Conservation (phyloP, 768 basidiomycete species). For the Pleurotus sapidus region DNA sequence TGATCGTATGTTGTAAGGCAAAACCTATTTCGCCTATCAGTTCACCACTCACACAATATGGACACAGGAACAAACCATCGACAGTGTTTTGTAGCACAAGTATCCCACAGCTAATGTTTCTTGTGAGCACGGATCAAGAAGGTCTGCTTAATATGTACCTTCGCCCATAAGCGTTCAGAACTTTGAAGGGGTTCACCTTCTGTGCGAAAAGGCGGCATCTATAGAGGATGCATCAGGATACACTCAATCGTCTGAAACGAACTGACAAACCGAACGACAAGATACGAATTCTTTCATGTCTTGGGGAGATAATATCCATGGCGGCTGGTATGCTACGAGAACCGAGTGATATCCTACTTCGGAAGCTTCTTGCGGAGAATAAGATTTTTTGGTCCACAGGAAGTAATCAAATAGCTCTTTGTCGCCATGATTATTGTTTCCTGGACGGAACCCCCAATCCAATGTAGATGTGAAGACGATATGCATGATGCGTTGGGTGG, state of each 20-base stretch:
- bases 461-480: slow-evolving; percentile 38
- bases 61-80: slow-evolving; percentile 43
- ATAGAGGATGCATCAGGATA: background rate
- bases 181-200: slow-evolving; percentile 33
- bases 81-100: slow-evolving; percentile 43
- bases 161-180: slow-evolving; percentile 59
- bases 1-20: slow-evolving; percentile 52
- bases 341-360: slow-evolving; percentile 31
- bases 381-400: slow-evolving; percentile 31
- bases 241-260: too few species aligned
- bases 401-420: slow-evolving; percentile 41
- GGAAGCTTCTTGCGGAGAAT: slow-evolving; percentile 2
- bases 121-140: background rate
- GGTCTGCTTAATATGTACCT: slow-evolving; percentile 30
- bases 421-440: slow-evolving; percentile 31
- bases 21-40: background rate
- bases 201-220: slow-evolving; percentile 38
- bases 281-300: slow-evolving; percentile 53
- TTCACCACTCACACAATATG: background rate
- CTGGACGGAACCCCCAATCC: slow-evolving; percentile 38
- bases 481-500: slow-evolving; percentile 44
- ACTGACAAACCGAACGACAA: slow-evolving; percentile 34
- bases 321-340: slow-evolving; percentile 57
- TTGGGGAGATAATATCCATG: slow-evolving; percentile 52
- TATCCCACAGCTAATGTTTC: slow-evolving; percentile 48